Percentiles rank a stretch among this genome's conserved stretches.
Evolutionary conservation across 805 yeast species (phyloP).

Genomic region (Metschnikowia similis): DNA sequence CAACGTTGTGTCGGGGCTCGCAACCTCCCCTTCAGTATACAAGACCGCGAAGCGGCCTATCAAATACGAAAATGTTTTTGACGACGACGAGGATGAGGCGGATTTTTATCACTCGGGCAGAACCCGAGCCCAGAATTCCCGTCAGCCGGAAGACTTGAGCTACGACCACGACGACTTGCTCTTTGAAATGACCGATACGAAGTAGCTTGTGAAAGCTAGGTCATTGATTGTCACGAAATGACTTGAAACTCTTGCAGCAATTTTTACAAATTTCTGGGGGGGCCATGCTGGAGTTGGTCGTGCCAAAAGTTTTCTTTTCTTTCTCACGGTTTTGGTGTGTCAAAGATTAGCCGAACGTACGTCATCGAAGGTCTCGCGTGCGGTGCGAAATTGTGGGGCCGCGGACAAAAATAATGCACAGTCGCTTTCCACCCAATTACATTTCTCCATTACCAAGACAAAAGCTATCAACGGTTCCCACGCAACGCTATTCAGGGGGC

Average conservation of each 20-base stretch:
- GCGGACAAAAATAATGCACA: neutral
- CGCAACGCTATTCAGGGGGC: neutral
- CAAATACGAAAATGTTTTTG: slow-evolving; percentile 39
- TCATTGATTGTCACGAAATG: no score
- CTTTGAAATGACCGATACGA: slow-evolving; percentile 19
- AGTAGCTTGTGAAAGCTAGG: neutral
- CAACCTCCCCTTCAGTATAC: slow-evolving; percentile 34
- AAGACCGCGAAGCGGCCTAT: slow-evolving; percentile 19
- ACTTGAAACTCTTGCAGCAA: no score
- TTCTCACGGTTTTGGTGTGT: neutral
- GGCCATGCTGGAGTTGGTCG: no score
- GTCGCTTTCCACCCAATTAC: slow-evolving; percentile 1
- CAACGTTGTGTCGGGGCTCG: slow-evolving; percentile 25
- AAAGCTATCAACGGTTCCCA: neutral
- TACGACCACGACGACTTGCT: slow-evolving; percentile 18
- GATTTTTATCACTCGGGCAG: slow-evolving; percentile 10
- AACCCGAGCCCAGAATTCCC: neutral
- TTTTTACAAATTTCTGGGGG: no score
- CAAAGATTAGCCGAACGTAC: neutral
- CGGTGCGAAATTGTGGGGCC: slow-evolving; percentile 4
- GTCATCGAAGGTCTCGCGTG: slow-evolving; percentile 1
- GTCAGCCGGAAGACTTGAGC: slow-evolving; percentile 8
- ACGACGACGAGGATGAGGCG: slow-evolving; percentile 41
- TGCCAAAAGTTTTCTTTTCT: neutral
- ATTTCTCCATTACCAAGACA: slow-evolving; percentile 1